Conservation (phyloP, 2,329 filamentous ascomycete genomes). For the Hymenoscyphus repandus region DNA sequence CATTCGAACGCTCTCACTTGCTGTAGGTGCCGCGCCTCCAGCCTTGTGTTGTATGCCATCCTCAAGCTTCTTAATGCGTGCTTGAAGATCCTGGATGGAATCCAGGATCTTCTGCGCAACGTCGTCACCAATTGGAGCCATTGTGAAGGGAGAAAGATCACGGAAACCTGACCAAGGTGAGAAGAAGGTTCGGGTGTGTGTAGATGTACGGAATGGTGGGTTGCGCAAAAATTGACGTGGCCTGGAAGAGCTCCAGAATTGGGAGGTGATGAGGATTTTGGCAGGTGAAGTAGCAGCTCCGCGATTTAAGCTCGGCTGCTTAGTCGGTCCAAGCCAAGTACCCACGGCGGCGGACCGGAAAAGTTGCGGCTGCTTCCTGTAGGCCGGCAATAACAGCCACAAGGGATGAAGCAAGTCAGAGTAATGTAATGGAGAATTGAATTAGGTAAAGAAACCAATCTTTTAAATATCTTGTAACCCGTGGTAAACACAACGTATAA, state of each 20-base stretch:
- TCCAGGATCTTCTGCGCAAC: constrained; percentile 75
- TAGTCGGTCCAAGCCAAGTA: not conserved
- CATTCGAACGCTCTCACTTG: constrained; percentile 77
- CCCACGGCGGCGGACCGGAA: not conserved
- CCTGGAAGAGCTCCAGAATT: constrained; percentile 16
- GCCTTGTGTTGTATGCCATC: constrained; percentile 52
- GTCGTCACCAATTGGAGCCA: constrained; percentile 85
- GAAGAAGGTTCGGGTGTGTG: constrained; percentile 7
- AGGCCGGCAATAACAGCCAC: not conserved
- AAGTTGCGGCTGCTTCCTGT: constrained; percentile 3
- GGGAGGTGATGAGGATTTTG: constrained; percentile 5
- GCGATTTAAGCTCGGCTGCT: constrained; percentile 12
- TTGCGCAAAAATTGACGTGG: constrained; percentile 8
- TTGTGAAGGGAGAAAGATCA: constrained; percentile 42
- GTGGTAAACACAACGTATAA: too few relatives aligned
- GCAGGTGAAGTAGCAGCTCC: not conserved
- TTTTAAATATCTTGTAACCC: too few relatives aligned
- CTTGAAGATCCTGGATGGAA: constrained; percentile 77
- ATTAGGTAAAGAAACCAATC: too few relatives aligned
- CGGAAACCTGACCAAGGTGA: constrained; percentile 26
- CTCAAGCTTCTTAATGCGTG: constrained; percentile 82
- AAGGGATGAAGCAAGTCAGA: too few relatives aligned
- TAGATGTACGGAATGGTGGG: not conserved
- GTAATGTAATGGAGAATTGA: too few relatives aligned
- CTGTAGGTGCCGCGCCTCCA: constrained; percentile 45